Base-by-base conservation (phyloP, 805 yeast species). In the Teunomyces tritomae region DNA sequence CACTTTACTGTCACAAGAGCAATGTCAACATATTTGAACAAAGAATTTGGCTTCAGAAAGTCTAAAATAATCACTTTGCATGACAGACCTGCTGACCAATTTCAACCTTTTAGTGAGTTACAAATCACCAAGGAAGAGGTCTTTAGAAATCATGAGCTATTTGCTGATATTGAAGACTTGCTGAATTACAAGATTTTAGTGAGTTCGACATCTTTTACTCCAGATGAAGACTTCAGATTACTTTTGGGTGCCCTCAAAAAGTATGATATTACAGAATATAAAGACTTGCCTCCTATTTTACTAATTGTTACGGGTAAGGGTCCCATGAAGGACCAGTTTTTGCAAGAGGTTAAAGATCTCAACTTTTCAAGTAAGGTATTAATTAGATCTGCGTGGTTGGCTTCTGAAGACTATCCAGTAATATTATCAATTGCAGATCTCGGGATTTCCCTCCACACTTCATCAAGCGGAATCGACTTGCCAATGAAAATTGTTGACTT, bases 401-500 rank as follows among this genome's bases (percentile, higher is more conserved):
- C 84, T 0, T 70, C 82, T 5, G 88, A 83, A 48, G 89, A 89
- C 48, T 94, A 94, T 63, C 97, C 97, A 0, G 64, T 72, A 44
- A 69, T 94, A 1, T 63, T 94, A 28, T 83, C 84, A 2, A 68
- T 82, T 3, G 92, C 96, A 3, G 97, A 94, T 60, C 61, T 91
- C 30, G 98, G 97, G 1, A 77, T 94, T 1, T 92, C 98, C 0
- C 70, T 94, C 51, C 99, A 94, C 65, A 79, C 84, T 3, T 91
- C 98, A 0, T 86, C 96, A 39, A 87, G 96, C 40, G 99, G 99
- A 0, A 75, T 87, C 48, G 99, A 94, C 60, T 74, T 94, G 49
- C 99, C 99, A 0, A 94, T 94, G 99, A 94, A 94, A 65, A 87
- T 94, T 30, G 85, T 92, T 5, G 99, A 94, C 60, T 83, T 92